Evolutionary conservation across 2,329 filamentous ascomycete genomes (phyloP), one percentile per base, ranked within the genome.

Genomic region (Blastomyces parvus): DNA sequence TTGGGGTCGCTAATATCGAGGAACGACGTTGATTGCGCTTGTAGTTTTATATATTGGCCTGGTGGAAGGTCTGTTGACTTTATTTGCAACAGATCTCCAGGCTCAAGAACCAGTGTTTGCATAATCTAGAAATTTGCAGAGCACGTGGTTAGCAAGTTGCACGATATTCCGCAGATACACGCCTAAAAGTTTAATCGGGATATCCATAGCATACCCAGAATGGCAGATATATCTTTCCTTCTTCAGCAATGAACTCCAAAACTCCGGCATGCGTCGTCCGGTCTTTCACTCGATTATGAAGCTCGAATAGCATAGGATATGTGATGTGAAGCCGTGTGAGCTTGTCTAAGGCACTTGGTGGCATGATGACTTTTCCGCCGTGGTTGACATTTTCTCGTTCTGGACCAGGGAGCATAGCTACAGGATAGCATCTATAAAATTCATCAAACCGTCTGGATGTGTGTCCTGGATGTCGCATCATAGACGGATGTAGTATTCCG

Each of bases 1-100:
- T 96, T 97, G 27, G 94, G 94, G 71, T 99, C 94, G 70, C 89
- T 93, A 73, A 99, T 97, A 56, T 97, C 93, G 67, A 99, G 88
- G 77, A 99, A 99, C 70, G 88, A 89, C 61, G 89, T 86, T 27
- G 90, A 92, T 77, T 99, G 94, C 0, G 94, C 90, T 79, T 99
- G 93, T 9, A 99, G 85, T 78, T 99, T 99, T 80, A 99, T 95
- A 76, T 96, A 88, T 67, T 87, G 88, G 42, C 94, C 94, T 0
- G 93, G 86, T 60, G 92, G 90, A 19, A 99, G 84, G 52, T 96
- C 93, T 1, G 94, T 97, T 9, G 91, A 95, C 77, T 95, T 95
- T 76, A 97, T 87, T 78, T 99, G 92, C 3, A 99, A 84, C 70
- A 99, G 86, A 72, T 99, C 94, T 61, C 94, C 94, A 0, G 93